Evolutionary conservation across 305 asterid genomes (phyloP).

Genomic region (Lippia alba): DNA sequence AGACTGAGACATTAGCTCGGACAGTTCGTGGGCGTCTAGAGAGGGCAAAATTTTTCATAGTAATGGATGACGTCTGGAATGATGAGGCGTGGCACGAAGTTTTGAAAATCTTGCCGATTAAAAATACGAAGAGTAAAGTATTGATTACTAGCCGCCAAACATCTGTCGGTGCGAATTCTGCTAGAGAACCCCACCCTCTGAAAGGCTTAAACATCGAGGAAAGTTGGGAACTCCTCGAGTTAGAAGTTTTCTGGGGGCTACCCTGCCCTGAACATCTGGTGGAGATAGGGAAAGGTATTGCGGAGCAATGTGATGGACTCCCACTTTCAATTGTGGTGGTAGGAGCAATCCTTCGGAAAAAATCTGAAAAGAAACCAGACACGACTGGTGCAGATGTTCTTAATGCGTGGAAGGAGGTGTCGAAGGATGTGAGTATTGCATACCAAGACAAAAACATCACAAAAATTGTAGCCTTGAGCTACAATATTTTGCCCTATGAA

Average conservation of each 20-base stretch:
- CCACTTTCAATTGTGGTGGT: slow-evolving; percentile 36
- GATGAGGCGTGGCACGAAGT: background rate
- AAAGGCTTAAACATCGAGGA: background rate
- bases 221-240: slow-evolving; percentile 41
- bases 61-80: background rate
- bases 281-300: slow-evolving; percentile 25
- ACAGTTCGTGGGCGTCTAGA: background rate
- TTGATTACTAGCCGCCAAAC: background rate
- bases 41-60: background rate
- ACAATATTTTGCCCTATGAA: background rate
- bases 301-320: slow-evolving; percentile 29
- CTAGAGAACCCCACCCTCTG: background rate
- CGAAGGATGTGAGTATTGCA: background rate
- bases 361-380: background rate
- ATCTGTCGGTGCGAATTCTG: background rate
- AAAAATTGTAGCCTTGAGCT: background rate
- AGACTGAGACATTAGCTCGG: too few relatives aligned
- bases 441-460: background rate
- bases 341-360: slow-evolving; percentile 32
- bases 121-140: background rate
- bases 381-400: too few relatives aligned
- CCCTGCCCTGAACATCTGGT: slow-evolving; percentile 17
- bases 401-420: slow-evolving; percentile 28
- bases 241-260: slow-evolving; percentile 22
- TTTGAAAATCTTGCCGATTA: background rate